phyloP scores from a whole-genome alignment of 2,329 filamentous ascomycete genomes.

The Phaeophleospora eucalypticola region DNA sequence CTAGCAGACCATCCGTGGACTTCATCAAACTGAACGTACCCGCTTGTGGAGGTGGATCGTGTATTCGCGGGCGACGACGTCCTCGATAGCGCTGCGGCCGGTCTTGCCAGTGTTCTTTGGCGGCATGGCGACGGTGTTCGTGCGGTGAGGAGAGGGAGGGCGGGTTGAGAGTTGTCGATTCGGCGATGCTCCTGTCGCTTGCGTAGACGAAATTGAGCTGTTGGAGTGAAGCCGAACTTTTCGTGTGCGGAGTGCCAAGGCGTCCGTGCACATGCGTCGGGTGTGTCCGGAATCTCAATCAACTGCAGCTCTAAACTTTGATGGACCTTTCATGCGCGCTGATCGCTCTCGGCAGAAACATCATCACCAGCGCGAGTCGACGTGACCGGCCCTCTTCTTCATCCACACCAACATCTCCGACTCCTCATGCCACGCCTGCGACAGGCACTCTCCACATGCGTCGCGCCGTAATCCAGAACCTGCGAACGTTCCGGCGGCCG shows the following conservation, averaged over 20 bases:
- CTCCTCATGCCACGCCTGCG: neutral
- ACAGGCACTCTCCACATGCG: slow-evolving; percentile 55
- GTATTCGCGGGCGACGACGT: slow-evolving; percentile 99
- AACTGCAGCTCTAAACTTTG: too few species aligned
- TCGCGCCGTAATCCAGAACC: slow-evolving; percentile 64
- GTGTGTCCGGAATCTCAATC: too few species aligned
- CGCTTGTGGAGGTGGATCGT: slow-evolving; percentile 99
- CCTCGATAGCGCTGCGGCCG: slow-evolving; percentile 90
- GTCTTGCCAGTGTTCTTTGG: slow-evolving; percentile 59
- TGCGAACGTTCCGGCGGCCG: slow-evolving; percentile 65
- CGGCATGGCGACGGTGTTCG: slow-evolving; percentile 36
- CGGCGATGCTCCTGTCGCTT: slow-evolving; percentile 14
- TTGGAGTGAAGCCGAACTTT: neutral
- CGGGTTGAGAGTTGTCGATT: neutral
- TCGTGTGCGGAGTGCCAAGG: too few species aligned
- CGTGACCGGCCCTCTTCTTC: too few species aligned
- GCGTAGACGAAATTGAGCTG: neutral
- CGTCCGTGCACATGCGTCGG: neutral
- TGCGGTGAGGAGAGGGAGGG: slow-evolving; percentile 8
- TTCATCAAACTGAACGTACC: slow-evolving; percentile 78
- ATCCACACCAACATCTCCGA: neutral
- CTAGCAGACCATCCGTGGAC: slow-evolving; percentile 53
- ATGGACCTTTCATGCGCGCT: neutral
- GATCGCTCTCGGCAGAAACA: too few species aligned
- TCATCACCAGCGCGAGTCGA: too few species aligned